Evolutionary conservation across 306 rosid genomes (phyloP).

Genomic region (Vigna unguiculata): DNA sequence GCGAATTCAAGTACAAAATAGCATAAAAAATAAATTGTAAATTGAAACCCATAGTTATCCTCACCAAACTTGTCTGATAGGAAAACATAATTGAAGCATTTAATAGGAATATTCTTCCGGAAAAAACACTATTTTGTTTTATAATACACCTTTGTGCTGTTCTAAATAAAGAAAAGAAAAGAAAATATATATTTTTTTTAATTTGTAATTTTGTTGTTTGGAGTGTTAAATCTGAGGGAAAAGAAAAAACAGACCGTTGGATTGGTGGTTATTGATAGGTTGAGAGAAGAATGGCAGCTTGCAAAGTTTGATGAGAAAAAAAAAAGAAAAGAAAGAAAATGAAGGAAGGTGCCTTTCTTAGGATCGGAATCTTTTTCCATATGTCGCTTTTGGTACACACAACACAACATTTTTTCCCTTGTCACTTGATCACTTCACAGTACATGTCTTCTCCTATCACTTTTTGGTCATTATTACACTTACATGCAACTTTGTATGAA

Average conservation of each 20-base stretch:
- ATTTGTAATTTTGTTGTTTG: neutral
- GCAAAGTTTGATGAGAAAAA: slow-evolving; percentile 42
- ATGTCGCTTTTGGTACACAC: neutral
- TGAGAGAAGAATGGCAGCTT: slow-evolving; percentile 32
- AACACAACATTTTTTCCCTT: neutral
- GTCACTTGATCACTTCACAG: neutral
- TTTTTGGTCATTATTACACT: neutral
- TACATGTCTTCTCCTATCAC: neutral
- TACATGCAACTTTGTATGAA: slow-evolving; percentile 11
- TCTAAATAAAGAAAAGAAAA: neutral
- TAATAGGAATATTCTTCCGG: slow-evolving; percentile 37
- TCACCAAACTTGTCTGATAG: neutral
- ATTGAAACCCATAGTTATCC: neutral
- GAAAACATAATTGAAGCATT: neutral
- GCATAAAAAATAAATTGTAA: neutral
- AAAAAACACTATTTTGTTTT: neutral
- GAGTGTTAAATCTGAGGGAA: too few relatives aligned
- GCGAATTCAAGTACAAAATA: too few relatives aligned
- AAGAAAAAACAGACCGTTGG: slow-evolving; percentile 45
- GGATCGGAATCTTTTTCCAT: slow-evolving; percentile 38
- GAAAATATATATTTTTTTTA: neutral
- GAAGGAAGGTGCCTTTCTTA: slow-evolving; percentile 37
- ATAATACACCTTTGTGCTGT: neutral
- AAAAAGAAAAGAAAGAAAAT: neutral
- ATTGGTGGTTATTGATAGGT: slow-evolving; percentile 46